Evolutionary conservation across 2,329 filamentous ascomycete species (phyloP).

Genomic region (Aspergillus awamori): DNA sequence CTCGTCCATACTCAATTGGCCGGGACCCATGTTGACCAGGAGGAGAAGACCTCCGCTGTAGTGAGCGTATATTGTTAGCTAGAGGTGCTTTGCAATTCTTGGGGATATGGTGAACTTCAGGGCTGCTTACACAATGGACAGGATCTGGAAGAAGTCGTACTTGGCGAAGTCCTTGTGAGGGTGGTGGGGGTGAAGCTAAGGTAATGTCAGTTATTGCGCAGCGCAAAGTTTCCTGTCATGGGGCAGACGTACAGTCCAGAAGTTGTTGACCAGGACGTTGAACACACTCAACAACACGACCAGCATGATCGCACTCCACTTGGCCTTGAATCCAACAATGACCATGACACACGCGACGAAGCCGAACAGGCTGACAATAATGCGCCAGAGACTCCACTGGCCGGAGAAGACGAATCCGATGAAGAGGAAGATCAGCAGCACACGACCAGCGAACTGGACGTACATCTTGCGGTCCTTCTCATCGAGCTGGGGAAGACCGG

Average conservation of each 20-base stretch:
- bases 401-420: constrained; percentile 95
- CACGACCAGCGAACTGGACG: constrained; percentile 94
- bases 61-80: not conserved
- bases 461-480: constrained; percentile 99
- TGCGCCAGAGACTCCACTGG: constrained; percentile 85
- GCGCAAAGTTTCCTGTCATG: constrained; percentile 1
- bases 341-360: constrained; percentile 97
- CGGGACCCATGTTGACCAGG: constrained; percentile 97
- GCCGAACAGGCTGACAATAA: constrained; percentile 81
- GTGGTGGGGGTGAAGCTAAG: constrained; percentile 90
- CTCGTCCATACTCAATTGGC: constrained; percentile 97
- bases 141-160: constrained; percentile 99
- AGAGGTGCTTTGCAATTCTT: not conserved
- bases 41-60: constrained; percentile 82
- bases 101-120: not conserved
- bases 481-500: constrained; percentile 88
- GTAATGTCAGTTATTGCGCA: constrained; percentile 20
- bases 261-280: constrained; percentile 98
- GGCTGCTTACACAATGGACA: constrained; percentile 81
- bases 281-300: constrained; percentile 95
- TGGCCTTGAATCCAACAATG: constrained; percentile 98
- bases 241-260: constrained; percentile 82
- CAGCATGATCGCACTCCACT: constrained; percentile 94
- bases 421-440: constrained; percentile 96
- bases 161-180: constrained; percentile 99